Conservation (phyloP, 495 filamentous ascomycete species). For the Lichina pygmaea region DNA sequence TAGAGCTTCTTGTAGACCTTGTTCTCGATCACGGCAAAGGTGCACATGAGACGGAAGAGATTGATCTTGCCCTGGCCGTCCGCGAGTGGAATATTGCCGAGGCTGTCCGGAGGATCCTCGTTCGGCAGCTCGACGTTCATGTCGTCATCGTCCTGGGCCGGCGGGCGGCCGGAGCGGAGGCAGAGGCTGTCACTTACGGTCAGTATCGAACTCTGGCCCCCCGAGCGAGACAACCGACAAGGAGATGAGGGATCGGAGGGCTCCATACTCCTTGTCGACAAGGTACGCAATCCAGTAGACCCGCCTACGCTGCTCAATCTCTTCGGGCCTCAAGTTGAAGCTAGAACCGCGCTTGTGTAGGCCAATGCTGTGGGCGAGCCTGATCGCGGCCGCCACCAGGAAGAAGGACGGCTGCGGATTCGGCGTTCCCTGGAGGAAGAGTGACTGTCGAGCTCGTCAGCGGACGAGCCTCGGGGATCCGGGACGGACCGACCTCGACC, state of each 20-base stretch:
- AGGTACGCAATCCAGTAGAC: conserved; percentile 98
- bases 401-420: conserved; percentile 93
- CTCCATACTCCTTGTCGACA: conserved; percentile 61
- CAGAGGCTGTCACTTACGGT: conserved; percentile 32
- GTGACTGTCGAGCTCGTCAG: conserved; percentile 21
- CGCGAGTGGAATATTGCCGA: conserved; percentile 74
- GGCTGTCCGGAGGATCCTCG: conserved; percentile 69
- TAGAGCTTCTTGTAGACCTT: conserved; percentile 88
- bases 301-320: conserved; percentile 83
- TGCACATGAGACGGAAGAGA: conserved; percentile 72
- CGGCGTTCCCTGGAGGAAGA: conserved; percentile 88
- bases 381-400: conserved; percentile 75
- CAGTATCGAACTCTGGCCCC: not conserved
- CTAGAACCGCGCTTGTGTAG: conserved; percentile 77
- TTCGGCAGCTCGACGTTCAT: conserved; percentile 94
- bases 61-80: conserved; percentile 88
- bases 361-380: conserved; percentile 80
- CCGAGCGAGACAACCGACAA: not conserved
- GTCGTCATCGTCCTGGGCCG: conserved; percentile 89
- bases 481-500: conserved; percentile 3
- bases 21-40: conserved; percentile 74
- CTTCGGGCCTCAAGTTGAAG: conserved; percentile 71
- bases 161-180: conserved; percentile 72
- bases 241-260: not conserved
- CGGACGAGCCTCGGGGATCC: not conserved